phyloP scores from a whole-genome alignment of 1,284 basidiomycete genomes.

The Trametes polyzona region DNA sequence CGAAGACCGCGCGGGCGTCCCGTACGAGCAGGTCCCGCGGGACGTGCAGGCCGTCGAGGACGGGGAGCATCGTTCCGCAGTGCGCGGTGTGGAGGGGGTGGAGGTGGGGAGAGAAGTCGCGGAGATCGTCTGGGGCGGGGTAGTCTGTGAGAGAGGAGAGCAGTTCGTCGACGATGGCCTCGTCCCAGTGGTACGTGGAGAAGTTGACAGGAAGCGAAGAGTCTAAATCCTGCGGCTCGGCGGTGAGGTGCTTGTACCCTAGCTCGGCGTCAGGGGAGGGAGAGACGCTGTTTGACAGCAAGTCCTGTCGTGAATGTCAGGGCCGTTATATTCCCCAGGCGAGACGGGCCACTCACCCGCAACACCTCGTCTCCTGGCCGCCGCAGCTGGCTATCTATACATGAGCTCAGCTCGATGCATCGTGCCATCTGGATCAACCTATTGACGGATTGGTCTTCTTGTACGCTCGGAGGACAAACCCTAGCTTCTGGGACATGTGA shows the following conservation, averaged over 20 bases:
- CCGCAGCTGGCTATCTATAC: constrained; percentile 15
- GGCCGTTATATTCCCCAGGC: too few relatives aligned
- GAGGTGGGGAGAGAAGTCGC: constrained; percentile 2
- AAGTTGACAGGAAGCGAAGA: constrained; percentile 14
- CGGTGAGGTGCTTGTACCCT: constrained; percentile 15
- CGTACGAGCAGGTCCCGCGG: constrained; percentile 16
- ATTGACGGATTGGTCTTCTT: constrained; percentile 4
- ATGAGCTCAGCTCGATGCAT: constrained; percentile 12
- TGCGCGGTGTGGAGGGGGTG: constrained; percentile 10
- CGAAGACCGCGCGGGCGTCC: constrained; percentile 14
- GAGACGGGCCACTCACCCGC: constrained; percentile 3
- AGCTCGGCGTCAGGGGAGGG: constrained; percentile 15
- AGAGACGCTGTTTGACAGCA: constrained; percentile 8
- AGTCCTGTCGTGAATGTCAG: constrained; percentile 7
- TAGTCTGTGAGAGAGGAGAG: neutral
- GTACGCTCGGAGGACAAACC: neutral
- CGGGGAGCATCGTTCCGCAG: constrained; percentile 9
- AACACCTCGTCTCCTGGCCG: constrained; percentile 12
- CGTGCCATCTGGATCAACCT: constrained; percentile 7
- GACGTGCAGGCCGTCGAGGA: constrained; percentile 13
- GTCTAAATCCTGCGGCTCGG: neutral
- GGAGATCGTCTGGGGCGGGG: neutral
- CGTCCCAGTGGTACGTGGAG: constrained; percentile 19
- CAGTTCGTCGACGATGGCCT: constrained; percentile 8
- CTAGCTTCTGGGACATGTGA: neutral